Percentiles rank a stretch among this genome's conserved stretches.
These are phyloP conservation scores for Xylaria acuta DNA, from an alignment of 495 filamentous ascomycete genomes.

Conservation along the genomic window DNA sequence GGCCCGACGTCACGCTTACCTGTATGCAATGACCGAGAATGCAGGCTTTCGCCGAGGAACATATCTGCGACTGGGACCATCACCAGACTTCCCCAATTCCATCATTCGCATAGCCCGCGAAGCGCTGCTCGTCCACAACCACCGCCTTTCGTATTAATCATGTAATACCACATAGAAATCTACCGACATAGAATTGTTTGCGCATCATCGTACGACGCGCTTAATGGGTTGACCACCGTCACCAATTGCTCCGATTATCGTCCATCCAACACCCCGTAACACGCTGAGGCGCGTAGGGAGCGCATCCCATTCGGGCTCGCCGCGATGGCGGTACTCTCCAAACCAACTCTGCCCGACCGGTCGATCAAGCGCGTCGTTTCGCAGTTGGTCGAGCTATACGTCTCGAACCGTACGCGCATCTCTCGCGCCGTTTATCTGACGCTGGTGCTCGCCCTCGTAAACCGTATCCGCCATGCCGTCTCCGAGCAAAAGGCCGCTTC, in stretches of 20 bases:
- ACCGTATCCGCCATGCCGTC: constrained; percentile 90
- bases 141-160: constrained; percentile 14
- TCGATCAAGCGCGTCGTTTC: constrained; percentile 77
- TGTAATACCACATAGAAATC: constrained; percentile 31
- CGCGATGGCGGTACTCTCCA: constrained; percentile 82
- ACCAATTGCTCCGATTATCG: background rate
- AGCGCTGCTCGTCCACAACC: background rate
- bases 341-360: constrained; percentile 68
- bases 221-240: constrained; percentile 17
- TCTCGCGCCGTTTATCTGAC: constrained; percentile 90
- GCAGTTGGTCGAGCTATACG: constrained; percentile 76
- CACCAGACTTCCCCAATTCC: constrained; percentile 10
- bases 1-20: constrained; percentile 38
- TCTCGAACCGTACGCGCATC: constrained; percentile 84
- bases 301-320: constrained; percentile 19
- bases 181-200: constrained; percentile 13
- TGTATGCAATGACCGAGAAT: constrained; percentile 24
- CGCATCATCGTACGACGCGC: background rate
- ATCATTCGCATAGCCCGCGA: background rate
- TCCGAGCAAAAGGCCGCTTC: constrained; percentile 91
- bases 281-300: constrained; percentile 20
- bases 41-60: constrained; percentile 41
- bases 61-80: background rate
- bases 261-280: background rate
- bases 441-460: constrained; percentile 85